These are phyloP conservation scores for Stenocarpella maydis DNA, from an alignment of 2,329 filamentous ascomycete species.

Conservation along the genomic window DNA sequence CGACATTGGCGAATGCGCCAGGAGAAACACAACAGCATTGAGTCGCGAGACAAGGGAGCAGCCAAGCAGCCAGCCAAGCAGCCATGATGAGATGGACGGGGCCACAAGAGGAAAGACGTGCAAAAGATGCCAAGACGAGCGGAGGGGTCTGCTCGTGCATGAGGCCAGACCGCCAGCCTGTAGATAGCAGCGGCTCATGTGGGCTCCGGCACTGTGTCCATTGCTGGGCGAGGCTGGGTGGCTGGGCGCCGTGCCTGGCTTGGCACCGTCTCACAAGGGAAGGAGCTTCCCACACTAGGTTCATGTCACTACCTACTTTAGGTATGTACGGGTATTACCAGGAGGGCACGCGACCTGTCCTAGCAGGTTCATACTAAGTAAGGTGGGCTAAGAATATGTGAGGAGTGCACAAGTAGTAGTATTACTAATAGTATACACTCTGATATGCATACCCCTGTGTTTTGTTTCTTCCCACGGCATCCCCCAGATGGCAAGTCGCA, in stretches of 20 bases:
- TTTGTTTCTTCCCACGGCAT: neutral
- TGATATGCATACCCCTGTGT: too few species aligned
- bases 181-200: too few species aligned
- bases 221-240: too few species aligned
- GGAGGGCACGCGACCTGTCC: conserved; percentile 14
- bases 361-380: too few species aligned
- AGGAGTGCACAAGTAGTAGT: too few species aligned
- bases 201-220: neutral
- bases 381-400: too few species aligned
- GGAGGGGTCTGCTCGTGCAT: conserved; percentile 5
- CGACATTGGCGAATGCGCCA: conserved; percentile 11
- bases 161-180: too few species aligned
- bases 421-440: too few species aligned
- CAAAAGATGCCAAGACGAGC: conserved; percentile 1
- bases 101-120: too few species aligned
- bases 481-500: neutral
- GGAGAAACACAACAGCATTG: conserved; percentile 32
- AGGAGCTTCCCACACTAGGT: conserved; percentile 18
- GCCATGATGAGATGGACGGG: conserved; percentile 20
- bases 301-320: too few species aligned
- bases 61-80: neutral
- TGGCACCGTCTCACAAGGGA: conserved; percentile 35
- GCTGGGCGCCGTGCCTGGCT: conserved; percentile 15
- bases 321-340: too few species aligned
- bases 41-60: conserved; percentile 25